Evolutionary conservation across 2,329 filamentous ascomycete species (phyloP), one percentile per base, ranked within the genome.

Genomic region (Blastomyces silverae): DNA sequence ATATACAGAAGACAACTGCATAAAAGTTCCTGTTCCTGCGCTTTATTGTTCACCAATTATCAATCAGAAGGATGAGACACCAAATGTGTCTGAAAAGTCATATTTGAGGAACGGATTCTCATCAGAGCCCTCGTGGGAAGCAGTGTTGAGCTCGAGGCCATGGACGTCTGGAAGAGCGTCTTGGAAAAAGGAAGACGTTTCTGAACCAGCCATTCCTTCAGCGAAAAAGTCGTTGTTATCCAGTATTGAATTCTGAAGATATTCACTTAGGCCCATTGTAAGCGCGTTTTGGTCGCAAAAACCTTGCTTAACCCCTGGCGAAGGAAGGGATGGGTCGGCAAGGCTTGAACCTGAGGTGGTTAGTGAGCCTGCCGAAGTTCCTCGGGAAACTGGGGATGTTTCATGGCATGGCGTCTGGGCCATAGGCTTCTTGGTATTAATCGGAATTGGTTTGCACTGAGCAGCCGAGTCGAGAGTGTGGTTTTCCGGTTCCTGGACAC

Each of bases 381-480:
- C 55, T 57, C 31, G 31, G 13, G 55, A 57, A 57, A 57, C 34
- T 39, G 55, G 34, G 34, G 55, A 39, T 3, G 28, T 57, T 57
- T 20, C 55, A 10, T n/a, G 28, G 10, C 13, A 37, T 20, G 34
- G 34, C 8, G 28, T 57, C 20, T 57, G 28, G 31, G 25, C 22
- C 34, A 20, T 13, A 39, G 55, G 34, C 8, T 20, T 39, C 20
- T 17, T 22, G 15, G 20, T n/a, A 39, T 57, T 37, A 10, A 34
- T 28, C 42, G 37, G 31, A 22, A 57, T 57, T 39, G 55, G 34
- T 22, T 17, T 39, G 34, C 55, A 20, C n/a, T 37, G 34, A 20
- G 7, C 20, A 10, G n/a, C 2, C 17, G 28, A 17, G 20, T 39
- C 20, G 7, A 39, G 10, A 17, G 55, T 3, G 10, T 57, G 31